Evolutionary conservation across 352 stramenopile species (phyloP).

Genomic region (Phytophthora meadii): DNA sequence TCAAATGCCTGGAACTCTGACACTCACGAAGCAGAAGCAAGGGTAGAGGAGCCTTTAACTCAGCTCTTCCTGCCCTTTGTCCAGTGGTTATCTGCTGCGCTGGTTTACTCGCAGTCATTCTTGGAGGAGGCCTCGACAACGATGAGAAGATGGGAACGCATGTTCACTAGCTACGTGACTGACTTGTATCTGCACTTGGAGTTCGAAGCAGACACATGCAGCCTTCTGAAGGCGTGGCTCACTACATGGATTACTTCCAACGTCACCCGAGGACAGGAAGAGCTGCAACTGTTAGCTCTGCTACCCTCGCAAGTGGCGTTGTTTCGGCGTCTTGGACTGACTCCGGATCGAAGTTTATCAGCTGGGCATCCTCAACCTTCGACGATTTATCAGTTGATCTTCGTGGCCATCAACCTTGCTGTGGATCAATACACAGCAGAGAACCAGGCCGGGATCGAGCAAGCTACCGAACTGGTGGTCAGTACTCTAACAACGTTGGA

Average conservation of each 20-base stretch:
- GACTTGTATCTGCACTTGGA: constrained; percentile 69
- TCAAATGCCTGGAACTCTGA: constrained; percentile 19
- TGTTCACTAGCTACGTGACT: constrained; percentile 48
- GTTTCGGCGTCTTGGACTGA: constrained; percentile 44
- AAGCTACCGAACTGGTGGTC: constrained; percentile 44
- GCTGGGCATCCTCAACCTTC: constrained; percentile 1
- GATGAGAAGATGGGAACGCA: constrained; percentile 49
- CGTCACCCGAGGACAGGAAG: constrained; percentile 30
- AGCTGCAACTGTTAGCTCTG: constrained; percentile 34
- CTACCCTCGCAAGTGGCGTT: constrained; percentile 62
- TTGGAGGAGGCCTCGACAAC: constrained; percentile 27
- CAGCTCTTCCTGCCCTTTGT: constrained; percentile 44
- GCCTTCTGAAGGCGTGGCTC: constrained; percentile 53
- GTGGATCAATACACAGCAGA: constrained; percentile 16
- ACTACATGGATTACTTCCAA: constrained; percentile 54
- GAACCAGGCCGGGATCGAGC: constrained; percentile 13
- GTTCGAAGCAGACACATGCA: constrained; percentile 40
- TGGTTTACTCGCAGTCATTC: constrained; percentile 49
- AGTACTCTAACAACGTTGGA: constrained; percentile 49
- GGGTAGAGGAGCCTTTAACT: constrained; percentile 7
- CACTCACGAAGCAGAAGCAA: neutral
- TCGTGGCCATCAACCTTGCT: constrained; percentile 30
- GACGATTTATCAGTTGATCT: constrained; percentile 44
- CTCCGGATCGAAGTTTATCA: constrained; percentile 8
- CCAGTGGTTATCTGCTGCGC: constrained; percentile 35